Conservation (phyloP, 2,329 filamentous ascomycete genomes). For the Pseudophaeomoniella oleicola region DNA sequence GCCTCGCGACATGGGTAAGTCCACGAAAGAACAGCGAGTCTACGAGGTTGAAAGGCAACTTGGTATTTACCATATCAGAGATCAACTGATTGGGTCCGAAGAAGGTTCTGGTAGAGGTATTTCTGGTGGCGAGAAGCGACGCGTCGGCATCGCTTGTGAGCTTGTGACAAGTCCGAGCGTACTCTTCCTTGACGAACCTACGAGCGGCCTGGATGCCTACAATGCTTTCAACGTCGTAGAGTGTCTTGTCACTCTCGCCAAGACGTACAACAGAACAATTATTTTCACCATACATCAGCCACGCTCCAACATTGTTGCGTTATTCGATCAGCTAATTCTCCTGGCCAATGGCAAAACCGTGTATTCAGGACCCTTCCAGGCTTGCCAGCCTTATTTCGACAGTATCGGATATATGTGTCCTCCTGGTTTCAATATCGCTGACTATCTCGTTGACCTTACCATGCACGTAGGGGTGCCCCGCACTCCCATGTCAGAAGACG, state of each 20-base stretch:
- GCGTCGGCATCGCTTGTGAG: conserved; percentile 94
- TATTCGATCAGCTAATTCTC: conserved; percentile 89
- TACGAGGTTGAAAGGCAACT: conserved; percentile 91
- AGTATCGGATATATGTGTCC: conserved; percentile 84
- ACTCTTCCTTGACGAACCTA: conserved; percentile 91
- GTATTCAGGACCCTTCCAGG: conserved; percentile 79
- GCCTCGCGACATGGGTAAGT: conserved; percentile 77
- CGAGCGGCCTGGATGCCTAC: conserved; percentile 86
- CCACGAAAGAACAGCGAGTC: conserved; percentile 81
- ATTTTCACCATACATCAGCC: conserved; percentile 98
- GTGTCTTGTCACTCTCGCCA: conserved; percentile 84
- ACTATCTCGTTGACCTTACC: conserved; percentile 91
- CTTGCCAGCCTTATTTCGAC: conserved; percentile 88
- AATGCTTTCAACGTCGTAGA: conserved; percentile 98
- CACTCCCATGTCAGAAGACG: conserved; percentile 40
- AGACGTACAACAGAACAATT: conserved; percentile 91
- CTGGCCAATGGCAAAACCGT: conserved; percentile 80
- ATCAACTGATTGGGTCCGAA: conserved; percentile 91
- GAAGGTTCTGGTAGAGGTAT: conserved; percentile 90
- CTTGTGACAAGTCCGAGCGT: conserved; percentile 95
- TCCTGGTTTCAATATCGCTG: conserved; percentile 94
- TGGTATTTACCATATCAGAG: conserved; percentile 83
- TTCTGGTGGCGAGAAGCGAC: conserved; percentile 89
- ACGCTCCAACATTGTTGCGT: conserved; percentile 90
- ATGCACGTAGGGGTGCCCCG: conserved; percentile 70